These are phyloP conservation scores for Pilatotrama ljubarskyi DNA, from an alignment of 768 basidiomycete genomes.

Conservation along the genomic window DNA sequence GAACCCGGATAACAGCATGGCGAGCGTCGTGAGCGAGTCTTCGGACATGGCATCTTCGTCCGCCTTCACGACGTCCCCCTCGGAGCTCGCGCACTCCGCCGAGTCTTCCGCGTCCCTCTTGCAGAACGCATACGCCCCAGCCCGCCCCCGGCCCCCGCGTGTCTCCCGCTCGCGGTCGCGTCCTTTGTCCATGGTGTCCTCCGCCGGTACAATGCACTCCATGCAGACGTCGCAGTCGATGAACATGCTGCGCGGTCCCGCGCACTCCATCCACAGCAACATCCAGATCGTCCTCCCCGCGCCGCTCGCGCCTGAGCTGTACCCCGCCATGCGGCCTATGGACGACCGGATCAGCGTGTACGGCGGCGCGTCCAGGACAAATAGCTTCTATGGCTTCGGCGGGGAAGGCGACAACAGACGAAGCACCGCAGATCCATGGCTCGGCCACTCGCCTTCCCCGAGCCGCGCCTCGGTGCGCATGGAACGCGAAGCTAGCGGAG, in stretches of 20 bases:
- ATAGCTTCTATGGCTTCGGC: conserved; percentile 8
- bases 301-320: conserved; percentile 50
- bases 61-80: conserved; percentile 16
- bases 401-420: conserved; percentile 9
- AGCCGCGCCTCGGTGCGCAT: conserved; percentile 1
- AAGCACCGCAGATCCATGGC: conserved; percentile 21
- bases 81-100: conserved; percentile 20
- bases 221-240: conserved; percentile 28
- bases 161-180: conserved; percentile 30
- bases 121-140: conserved; percentile 17
- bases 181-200: conserved; percentile 42
- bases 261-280: conserved; percentile 60
- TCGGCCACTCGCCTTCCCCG: conserved; percentile 13
- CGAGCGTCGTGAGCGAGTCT: conserved; percentile 16
- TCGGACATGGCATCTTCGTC: not conserved
- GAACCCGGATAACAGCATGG: conserved; percentile 22
- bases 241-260: conserved; percentile 51
- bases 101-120: conserved; percentile 22
- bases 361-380: not conserved
- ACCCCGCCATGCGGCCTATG: conserved; percentile 6
- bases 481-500: conserved; percentile 3
- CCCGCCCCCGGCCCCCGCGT: conserved; percentile 16
- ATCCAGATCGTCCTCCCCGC: conserved; percentile 69
- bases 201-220: conserved; percentile 34
- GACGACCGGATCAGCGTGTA: conserved; percentile 11